These are phyloP conservation scores for Lactarius hengduanensis DNA, from an alignment of 768 basidiomycete genomes.

Conservation along the genomic window DNA sequence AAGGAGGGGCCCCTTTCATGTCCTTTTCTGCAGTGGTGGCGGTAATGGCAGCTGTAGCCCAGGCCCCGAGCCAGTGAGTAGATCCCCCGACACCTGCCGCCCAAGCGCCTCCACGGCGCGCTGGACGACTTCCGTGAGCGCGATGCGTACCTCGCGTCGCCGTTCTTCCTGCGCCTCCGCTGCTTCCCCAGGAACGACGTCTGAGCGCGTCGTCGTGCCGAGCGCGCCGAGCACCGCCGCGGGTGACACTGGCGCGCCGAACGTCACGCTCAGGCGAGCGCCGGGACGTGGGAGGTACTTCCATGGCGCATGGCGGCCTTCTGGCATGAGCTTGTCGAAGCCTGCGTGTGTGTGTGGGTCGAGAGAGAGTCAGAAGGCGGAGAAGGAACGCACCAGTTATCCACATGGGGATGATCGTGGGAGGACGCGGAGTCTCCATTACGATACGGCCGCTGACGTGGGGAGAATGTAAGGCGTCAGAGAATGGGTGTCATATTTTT, in stretches of 20 bases:
- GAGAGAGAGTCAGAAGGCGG: too few relatives aligned
- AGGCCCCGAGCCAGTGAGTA: neutral
- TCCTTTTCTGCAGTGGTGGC: neutral
- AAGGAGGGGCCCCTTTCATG: neutral
- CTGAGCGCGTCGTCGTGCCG: neutral
- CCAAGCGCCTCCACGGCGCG: slow-evolving; percentile 35
- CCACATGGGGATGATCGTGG: slow-evolving; percentile 91
- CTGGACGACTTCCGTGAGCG: slow-evolving; percentile 36
- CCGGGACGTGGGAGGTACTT: slow-evolving; percentile 67
- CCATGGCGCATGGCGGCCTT: slow-evolving; percentile 71
- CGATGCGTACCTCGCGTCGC: slow-evolving; percentile 29
- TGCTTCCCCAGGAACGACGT: neutral
- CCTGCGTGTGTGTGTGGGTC: slow-evolving; percentile 38
- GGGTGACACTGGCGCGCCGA: slow-evolving; percentile 69
- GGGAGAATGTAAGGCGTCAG: neutral
- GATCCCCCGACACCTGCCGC: slow-evolving; percentile 26
- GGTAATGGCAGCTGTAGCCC: neutral
- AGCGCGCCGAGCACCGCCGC: slow-evolving; percentile 37
- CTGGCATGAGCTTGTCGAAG: slow-evolving; percentile 90
- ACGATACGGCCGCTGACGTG: slow-evolving; percentile 72
- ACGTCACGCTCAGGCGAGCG: slow-evolving; percentile 66
- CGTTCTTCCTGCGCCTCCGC: slow-evolving; percentile 15
- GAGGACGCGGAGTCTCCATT: slow-evolving; percentile 63
- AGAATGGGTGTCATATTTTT: neutral
- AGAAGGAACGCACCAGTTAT: slow-evolving; percentile 56